phyloP scores from a whole-genome alignment of 202 grass and related monocot species.

The Zizania palustris region DNA sequence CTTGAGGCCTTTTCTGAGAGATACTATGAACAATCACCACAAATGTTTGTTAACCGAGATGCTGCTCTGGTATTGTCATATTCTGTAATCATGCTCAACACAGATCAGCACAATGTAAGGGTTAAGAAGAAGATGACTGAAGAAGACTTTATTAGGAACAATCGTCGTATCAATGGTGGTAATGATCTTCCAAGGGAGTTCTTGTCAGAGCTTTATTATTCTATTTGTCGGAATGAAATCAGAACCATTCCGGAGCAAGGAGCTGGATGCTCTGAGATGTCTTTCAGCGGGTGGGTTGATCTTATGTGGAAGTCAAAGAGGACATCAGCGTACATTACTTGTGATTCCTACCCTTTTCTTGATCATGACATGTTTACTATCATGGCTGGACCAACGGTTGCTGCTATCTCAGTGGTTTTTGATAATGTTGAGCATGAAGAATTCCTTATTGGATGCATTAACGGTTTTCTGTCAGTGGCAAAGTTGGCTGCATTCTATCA shows the following conservation, averaged over 20 bases:
- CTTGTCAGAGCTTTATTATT: conserved; percentile 79
- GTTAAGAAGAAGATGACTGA: conserved; percentile 99
- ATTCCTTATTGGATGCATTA: conserved; percentile 71
- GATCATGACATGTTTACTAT: conserved; percentile 93
- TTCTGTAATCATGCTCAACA: conserved; percentile 97
- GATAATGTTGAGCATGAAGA: conserved; percentile 88
- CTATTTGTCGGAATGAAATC: conserved; percentile 95
- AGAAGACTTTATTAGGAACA: conserved; percentile 98
- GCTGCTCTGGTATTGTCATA: conserved; percentile 89
- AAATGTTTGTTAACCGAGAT: conserved; percentile 90
- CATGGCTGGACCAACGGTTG: conserved; percentile 88
- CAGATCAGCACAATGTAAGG: conserved; percentile 94
- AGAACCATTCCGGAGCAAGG: conserved; percentile 86
- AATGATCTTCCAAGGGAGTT: conserved; percentile 89
- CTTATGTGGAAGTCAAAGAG: conserved; percentile 87
- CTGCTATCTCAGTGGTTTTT: conserved; percentile 98
- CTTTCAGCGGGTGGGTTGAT: conserved; percentile 94
- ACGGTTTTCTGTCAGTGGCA: conserved; percentile 88
- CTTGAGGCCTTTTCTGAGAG: conserved; percentile 95
- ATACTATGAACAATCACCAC: conserved; percentile 93
- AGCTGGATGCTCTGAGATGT: conserved; percentile 85
- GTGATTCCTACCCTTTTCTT: conserved; percentile 72
- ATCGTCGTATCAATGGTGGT: conserved; percentile 91
- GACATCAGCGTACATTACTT: conserved; percentile 76
- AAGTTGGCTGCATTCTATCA: conserved; percentile 93